Evolutionary conservation across 1,139 yeast species (phyloP), one percentile per base, ranked within the genome.

Genomic region (Scheffersomyces illinoinensis): DNA sequence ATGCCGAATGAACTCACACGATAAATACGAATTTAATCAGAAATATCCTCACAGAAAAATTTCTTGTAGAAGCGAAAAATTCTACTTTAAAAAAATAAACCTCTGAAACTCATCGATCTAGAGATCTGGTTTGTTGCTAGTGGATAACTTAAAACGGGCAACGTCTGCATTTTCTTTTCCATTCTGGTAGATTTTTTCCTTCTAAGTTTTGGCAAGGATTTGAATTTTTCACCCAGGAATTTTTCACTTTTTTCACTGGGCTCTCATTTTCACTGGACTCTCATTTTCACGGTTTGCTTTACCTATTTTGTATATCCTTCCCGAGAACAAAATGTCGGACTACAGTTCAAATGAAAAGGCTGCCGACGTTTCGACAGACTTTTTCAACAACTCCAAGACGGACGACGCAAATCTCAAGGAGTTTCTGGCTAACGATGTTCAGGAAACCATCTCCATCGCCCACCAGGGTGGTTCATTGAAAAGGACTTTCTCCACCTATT

Each of bases 401-500:
- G 43, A 33, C 17, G 43, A 33, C 12, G 43, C 4, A 33, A 33
- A 33, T 14, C 43, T 33, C 17, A 33, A 33, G 17, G 43, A 33
- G 43, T 33, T 33, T 12, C 43, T 33, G 43, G 43, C 43, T 10
- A 14, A 33, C 17, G 43, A 33, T 33, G 43, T 33, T 12, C 51
- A 48, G 8, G 51, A 48, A 48, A 48, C 51, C 26, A n/a, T 48
- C 51, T 48, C 51, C 51, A 48, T 48, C 51, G 6, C 24, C 26
- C 21, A 51, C 24, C 63, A 64, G 43, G 68, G 60, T 1, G 76
- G 75, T n/a, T 77, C 71, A 58, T 64, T 76, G 56, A 70, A 76
- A 57, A 68, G 77, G 59, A 73, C 75, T 18, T 78, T 80, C 61
- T 79, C 84, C 0, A 70, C 83, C 33, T 81, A 82, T 78, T 81